Conservation (phyloP, 2,329 filamentous ascomycete genomes). For the Hypoxylon sp. region DNA sequence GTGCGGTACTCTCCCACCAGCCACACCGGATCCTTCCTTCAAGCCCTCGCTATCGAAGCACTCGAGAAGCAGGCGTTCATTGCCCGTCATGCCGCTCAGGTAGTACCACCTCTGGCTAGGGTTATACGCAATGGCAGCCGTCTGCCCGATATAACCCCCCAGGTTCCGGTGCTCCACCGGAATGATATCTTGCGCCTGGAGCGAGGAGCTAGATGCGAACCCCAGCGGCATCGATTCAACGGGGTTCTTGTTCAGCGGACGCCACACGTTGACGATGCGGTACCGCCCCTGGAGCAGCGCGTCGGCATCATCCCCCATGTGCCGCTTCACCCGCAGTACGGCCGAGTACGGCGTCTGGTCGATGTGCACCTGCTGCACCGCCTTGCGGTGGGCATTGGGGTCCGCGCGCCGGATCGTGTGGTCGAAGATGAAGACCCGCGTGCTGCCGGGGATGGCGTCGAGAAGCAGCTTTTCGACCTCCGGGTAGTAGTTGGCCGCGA, state of each 20-base stretch:
- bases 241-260: constrained; percentile 71
- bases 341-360: constrained; percentile 83
- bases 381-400: constrained; percentile 72
- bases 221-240: constrained; percentile 78
- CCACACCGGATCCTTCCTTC: constrained; percentile 64
- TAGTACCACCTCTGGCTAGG: constrained; percentile 81
- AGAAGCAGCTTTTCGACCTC: constrained; percentile 83
- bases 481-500: constrained; percentile 83
- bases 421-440: constrained; percentile 83
- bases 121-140: constrained; percentile 76
- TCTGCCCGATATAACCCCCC: constrained; percentile 77
- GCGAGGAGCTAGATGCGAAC: constrained; percentile 75
- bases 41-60: constrained; percentile 79
- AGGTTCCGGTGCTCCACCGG: constrained; percentile 82
- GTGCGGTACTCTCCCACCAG: constrained; percentile 75
- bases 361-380: constrained; percentile 82
- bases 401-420: constrained; percentile 84
- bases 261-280: constrained; percentile 91
- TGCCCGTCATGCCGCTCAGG: constrained; percentile 81
- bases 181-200: constrained; percentile 75
- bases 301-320: constrained; percentile 77
- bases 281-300: constrained; percentile 76
- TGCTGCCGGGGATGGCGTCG: constrained; percentile 74
- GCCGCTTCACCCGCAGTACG: constrained; percentile 75
- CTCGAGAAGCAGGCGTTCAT: constrained; percentile 81